phyloP scores from a whole-genome alignment of 495 filamentous ascomycete species.

The Diplogelasinospora grovesii region DNA sequence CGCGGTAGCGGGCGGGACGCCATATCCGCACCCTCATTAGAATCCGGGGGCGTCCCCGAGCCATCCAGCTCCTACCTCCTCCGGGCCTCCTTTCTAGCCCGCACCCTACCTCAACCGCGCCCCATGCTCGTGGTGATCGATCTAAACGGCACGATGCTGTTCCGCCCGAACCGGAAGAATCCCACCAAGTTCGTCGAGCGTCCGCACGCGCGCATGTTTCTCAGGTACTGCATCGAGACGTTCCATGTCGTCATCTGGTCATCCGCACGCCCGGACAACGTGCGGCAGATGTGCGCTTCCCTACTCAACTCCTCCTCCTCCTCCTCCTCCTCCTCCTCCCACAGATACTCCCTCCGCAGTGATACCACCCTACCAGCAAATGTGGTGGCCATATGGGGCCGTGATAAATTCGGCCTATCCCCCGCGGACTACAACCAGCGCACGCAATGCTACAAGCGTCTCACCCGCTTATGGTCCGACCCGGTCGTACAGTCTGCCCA shows the following conservation, averaged over 20 bases:
- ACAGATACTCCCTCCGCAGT: too few species aligned
- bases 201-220: slow-evolving; percentile 56
- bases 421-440: slow-evolving; percentile 56
- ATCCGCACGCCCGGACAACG: slow-evolving; percentile 66
- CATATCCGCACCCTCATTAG: slow-evolving; percentile 28
- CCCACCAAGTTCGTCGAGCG: slow-evolving; percentile 53
- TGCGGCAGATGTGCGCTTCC: slow-evolving; percentile 50
- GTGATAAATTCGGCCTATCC: slow-evolving; percentile 67
- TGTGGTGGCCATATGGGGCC: slow-evolving; percentile 70
- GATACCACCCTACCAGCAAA: too few species aligned
- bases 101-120: slow-evolving; percentile 19
- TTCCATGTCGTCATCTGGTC: slow-evolving; percentile 89
- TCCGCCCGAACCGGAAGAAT: slow-evolving; percentile 47
- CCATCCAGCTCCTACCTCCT: slow-evolving; percentile 36
- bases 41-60: slow-evolving; percentile 44
- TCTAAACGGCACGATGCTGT: slow-evolving; percentile 84
- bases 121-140: slow-evolving; percentile 77
- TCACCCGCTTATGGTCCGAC: slow-evolving; percentile 64
- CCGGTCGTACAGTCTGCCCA: slow-evolving; percentile 44
- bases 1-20: slow-evolving; percentile 15
- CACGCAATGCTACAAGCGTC: slow-evolving; percentile 80
- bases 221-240: slow-evolving; percentile 56
- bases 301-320: slow-evolving; percentile 38
- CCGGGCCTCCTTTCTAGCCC: slow-evolving; percentile 17
- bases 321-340: slow-evolving; percentile 21